Evolutionary conservation across 768 basidiomycete genomes (phyloP).

Genomic region (Auriculariales sp.): DNA sequence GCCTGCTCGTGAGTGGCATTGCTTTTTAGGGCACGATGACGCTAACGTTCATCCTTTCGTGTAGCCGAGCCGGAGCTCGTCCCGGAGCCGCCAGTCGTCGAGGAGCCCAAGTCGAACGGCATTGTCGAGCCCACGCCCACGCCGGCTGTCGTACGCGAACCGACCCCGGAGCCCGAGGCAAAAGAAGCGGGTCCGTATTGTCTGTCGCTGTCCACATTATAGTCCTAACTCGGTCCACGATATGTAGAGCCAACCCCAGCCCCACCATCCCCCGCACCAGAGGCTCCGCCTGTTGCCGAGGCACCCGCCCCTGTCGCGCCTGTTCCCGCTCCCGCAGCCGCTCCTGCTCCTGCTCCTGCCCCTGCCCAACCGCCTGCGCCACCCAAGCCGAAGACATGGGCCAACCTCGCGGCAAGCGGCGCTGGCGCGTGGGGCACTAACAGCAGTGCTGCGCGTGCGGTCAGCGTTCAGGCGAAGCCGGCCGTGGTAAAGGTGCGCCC

Average conservation of each 20-base stretch:
- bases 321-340: slow-evolving; percentile 13
- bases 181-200: no score
- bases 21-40: no score
- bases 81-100: slow-evolving; percentile 14
- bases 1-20: no score
- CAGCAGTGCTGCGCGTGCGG: no score
- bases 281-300: slow-evolving; percentile 10
- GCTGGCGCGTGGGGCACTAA: slow-evolving; percentile 73
- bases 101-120: neutral
- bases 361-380: slow-evolving; percentile 25
- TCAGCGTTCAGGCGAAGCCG: neutral
- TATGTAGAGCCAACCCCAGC: slow-evolving; percentile 15
- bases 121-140: slow-evolving; percentile 13
- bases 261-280: slow-evolving; percentile 6
- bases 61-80: slow-evolving; percentile 15
- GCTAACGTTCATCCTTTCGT: no score
- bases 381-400: slow-evolving; percentile 71
- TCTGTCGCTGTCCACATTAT: no score
- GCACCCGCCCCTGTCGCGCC: slow-evolving; percentile 10
- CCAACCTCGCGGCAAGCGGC: slow-evolving; percentile 75
- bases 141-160: slow-evolving; percentile 11
- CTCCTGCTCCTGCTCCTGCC: slow-evolving; percentile 15
- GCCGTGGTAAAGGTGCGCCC: no score
- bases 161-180: no score
- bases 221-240: no score